These are phyloP conservation scores for Alternaria incomplexa DNA, from an alignment of 2,329 filamentous ascomycete genomes.

Conservation along the genomic window DNA sequence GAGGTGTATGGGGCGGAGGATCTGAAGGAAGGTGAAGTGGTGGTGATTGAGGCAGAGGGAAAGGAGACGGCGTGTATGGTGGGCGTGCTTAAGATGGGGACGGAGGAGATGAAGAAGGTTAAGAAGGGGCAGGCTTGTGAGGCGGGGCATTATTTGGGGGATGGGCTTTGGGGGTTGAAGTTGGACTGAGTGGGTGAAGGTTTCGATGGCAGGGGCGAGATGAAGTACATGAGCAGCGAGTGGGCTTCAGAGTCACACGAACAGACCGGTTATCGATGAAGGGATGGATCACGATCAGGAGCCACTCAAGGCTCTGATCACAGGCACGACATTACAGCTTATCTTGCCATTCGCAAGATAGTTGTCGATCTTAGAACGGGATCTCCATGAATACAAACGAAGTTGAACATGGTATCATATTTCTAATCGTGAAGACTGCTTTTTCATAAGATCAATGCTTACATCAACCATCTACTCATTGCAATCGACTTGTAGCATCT, in stretches of 20 bases:
- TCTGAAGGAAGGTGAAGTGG: slow-evolving; percentile 79
- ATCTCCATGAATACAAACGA: not conserved
- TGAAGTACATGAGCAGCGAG: not conserved
- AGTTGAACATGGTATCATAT: slow-evolving; percentile 39
- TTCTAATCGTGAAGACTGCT: slow-evolving; percentile 24
- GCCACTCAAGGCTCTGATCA: not conserved
- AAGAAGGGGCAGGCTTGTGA: slow-evolving; percentile 95
- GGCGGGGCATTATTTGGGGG: slow-evolving; percentile 89
- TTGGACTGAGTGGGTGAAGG: slow-evolving; percentile 54
- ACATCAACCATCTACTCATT: not conserved
- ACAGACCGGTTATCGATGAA: not conserved
- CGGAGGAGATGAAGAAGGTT: slow-evolving; percentile 90
- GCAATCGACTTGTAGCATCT: slow-evolving; percentile 21
- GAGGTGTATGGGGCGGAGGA: slow-evolving; percentile 66
- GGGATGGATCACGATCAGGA: not conserved
- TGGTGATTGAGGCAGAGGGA: slow-evolving; percentile 89
- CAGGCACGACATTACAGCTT: not conserved
- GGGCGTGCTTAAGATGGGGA: slow-evolving; percentile 81
- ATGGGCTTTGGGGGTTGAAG: slow-evolving; percentile 85
- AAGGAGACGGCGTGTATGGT: slow-evolving; percentile 92
- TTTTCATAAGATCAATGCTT: not conserved
- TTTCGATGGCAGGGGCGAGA: not conserved
- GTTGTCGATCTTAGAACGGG: not conserved
- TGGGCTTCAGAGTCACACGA: not conserved
- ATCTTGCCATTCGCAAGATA: not conserved